These are phyloP conservation scores for Pseudisothecium myosuroides DNA, from an alignment of 225 moss, liverwort and hornwort genomes.

Conservation along the genomic window DNA sequence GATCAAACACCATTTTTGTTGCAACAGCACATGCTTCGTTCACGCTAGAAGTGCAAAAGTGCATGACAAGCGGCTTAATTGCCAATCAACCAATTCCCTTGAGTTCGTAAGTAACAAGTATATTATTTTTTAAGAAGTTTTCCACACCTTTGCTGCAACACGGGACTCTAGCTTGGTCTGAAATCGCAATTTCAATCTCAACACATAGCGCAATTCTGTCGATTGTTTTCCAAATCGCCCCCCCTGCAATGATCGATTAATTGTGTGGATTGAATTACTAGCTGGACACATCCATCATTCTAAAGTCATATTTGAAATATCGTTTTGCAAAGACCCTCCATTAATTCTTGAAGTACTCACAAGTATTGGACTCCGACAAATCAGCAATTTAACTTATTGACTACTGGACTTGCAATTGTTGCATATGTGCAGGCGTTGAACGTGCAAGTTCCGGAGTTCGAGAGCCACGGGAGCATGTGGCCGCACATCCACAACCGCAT, in stretches of 20 bases:
- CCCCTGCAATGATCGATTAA: background rate
- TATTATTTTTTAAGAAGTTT: background rate
- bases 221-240: background rate
- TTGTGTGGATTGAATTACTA: background rate
- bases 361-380: background rate
- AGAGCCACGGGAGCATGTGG: constrained; percentile 60
- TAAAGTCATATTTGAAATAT: background rate
- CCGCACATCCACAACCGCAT: constrained; percentile 59
- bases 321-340: background rate
- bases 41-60: background rate
- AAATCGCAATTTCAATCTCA: background rate
- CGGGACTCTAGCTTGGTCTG: background rate
- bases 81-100: background rate
- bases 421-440: constrained; percentile 31
- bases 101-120: background rate
- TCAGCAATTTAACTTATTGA: background rate
- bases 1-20: background rate
- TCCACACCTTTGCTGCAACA: background rate
- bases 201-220: background rate
- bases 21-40: background rate
- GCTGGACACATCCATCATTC: background rate
- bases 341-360: background rate
- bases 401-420: background rate
- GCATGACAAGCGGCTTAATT: background rate
- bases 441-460: constrained; percentile 40